Percentiles rank a stretch among this genome's conserved stretches.
Conservation (phyloP, 495 filamentous ascomycete genomes). For the Platismatia glauca region DNA sequence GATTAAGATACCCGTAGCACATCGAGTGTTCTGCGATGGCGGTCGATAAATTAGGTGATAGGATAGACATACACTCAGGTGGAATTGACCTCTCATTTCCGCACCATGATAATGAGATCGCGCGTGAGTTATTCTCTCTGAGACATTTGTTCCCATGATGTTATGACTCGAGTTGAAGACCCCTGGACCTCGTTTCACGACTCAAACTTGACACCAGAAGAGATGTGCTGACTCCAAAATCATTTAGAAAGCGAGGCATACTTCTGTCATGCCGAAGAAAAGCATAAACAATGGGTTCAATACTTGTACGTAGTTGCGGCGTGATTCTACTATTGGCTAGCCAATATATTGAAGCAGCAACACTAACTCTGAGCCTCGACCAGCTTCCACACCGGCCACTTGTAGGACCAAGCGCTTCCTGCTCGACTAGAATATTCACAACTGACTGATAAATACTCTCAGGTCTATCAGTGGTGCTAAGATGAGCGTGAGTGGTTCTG, state of each 20-base stretch:
- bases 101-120: slow-evolving; percentile 94
- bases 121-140: slow-evolving; percentile 33
- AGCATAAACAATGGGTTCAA: slow-evolving; percentile 73
- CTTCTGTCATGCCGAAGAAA: slow-evolving; percentile 38
- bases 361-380: not conserved
- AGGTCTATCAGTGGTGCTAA: slow-evolving; percentile 75
- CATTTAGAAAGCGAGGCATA: slow-evolving; percentile 71
- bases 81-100: slow-evolving; percentile 91
- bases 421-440: not conserved
- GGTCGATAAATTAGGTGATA: slow-evolving; percentile 66
- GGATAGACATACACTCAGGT: slow-evolving; percentile 89
- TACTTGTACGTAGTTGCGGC: slow-evolving; percentile 74
- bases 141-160: not conserved
- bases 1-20: slow-evolving; percentile 51
- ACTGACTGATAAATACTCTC: not conserved
- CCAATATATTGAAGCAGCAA: too few species aligned
- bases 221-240: too few species aligned
- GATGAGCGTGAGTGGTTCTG: slow-evolving; percentile 49
- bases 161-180: not conserved
- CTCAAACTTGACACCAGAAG: not conserved
- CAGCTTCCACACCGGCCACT: not conserved
- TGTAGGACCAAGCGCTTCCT: not conserved
- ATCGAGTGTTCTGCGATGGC: slow-evolving; percentile 99
- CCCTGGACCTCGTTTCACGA: not conserved
- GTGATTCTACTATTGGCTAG: not conserved